These are phyloP conservation scores for Dalbergia oliveri DNA, from an alignment of 306 rosid genomes.

Conservation along the genomic window DNA sequence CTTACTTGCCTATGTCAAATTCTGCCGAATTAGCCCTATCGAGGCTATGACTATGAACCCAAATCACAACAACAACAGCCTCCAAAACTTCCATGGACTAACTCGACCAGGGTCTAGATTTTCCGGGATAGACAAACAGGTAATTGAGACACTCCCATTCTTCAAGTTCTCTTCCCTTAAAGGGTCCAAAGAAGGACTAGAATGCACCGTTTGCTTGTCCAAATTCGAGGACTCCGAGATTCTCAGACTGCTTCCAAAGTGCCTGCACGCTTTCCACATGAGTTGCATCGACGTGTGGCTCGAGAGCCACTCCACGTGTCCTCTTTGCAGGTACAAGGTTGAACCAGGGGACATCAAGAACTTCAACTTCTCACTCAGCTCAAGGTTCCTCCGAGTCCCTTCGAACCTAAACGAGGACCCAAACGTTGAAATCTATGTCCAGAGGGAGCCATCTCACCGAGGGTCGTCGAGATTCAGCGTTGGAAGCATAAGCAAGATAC, in stretches of 20 bases:
- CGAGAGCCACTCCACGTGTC: conserved; percentile 84
- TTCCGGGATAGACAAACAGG: conserved; percentile 69
- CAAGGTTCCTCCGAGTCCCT: conserved; percentile 62
- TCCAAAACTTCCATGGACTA: conserved; percentile 27
- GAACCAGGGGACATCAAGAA: conserved; percentile 60
- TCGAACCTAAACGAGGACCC: conserved; percentile 72
- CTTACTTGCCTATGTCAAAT: conserved; percentile 65
- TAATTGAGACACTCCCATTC: conserved; percentile 78
- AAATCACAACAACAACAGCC: conserved; percentile 9
- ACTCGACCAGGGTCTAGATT: conserved; percentile 52
- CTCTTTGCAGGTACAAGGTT: conserved; percentile 78
- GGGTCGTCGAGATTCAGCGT: conserved; percentile 66
- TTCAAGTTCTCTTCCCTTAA: conserved; percentile 75
- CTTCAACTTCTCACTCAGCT: conserved; percentile 60
- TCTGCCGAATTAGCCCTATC: conserved; percentile 52
- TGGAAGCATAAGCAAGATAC: conserved; percentile 54
- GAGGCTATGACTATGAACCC: conserved; percentile 30
- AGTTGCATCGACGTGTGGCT: conserved; percentile 89
- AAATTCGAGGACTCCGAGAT: conserved; percentile 75
- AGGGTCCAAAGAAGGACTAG: conserved; percentile 88
- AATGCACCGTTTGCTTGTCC: conserved; percentile 78
- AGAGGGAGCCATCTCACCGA: conserved; percentile 63
- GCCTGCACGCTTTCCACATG: conserved; percentile 87
- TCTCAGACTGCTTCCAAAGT: conserved; percentile 82
- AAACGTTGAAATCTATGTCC: conserved; percentile 71